Base-by-base conservation (phyloP, 257 asterid species). In the Rauvolfia tetraphylla region DNA sequence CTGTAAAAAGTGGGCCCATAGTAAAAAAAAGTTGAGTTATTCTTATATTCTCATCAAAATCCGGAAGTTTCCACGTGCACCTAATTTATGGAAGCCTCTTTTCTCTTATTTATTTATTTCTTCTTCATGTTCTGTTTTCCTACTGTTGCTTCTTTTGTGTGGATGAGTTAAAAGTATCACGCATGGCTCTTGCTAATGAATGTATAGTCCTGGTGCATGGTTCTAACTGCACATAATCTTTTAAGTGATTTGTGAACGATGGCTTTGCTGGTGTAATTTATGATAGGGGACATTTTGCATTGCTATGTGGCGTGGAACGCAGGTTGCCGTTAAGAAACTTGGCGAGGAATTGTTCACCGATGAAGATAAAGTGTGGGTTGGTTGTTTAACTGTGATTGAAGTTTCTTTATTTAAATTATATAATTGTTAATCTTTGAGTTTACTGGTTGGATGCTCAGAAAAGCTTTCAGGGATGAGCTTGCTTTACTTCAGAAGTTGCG, bases 281-380 rank as follows among this genome's bases (percentile, higher is more conserved):
- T 72, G 74, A 25, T 84, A 93, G 96, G 98, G 97, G 76, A 93
- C 98, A 59, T 93, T 85, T 80, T 85, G 95, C 83, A 79, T 89
- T 83, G 98, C 97, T 72, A 87, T 87, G 17, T 93, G 98, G 98
- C 92, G 96, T 81, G 96, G 96, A 76, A 92, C 85, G 66, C 85
- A 79, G 84, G 97, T 90, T 81, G 96, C 96, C 79, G 95, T 93
- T 56, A 93, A 93, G 89, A 89, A 80, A 83, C 86, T 93, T 77
- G 91, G 92, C 20, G 90, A 90, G 84, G 91, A 91, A 71, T 79
- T 90, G 79, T 86, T 90, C 87, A 83, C 79, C 67, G 95, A 93
- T 57, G 93, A 90, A 77, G 92, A 88, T 79, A 91, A 90, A 91
- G 95, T 88, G 98, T 93, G 93, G 88, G 98, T 88, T 87, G 83